Percentiles rank a stretch among this genome's conserved stretches.
Conservation (phyloP, 2,329 filamentous ascomycete species). For the Nothophoma quercina region DNA sequence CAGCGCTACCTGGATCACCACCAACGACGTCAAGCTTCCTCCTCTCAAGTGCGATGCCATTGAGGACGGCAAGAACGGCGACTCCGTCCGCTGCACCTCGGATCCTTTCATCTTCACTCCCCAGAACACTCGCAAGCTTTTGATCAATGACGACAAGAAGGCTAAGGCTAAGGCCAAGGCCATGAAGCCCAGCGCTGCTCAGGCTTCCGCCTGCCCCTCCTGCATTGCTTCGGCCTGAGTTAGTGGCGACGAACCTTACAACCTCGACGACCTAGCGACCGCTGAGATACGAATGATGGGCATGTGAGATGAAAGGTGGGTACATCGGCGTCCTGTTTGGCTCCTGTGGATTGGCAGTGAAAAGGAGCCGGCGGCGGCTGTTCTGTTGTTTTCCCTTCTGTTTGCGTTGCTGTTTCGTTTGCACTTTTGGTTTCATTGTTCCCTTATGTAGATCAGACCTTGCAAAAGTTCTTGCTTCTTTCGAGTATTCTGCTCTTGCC, state of each 20-base stretch:
- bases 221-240: no score
- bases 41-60: constrained; percentile 18
- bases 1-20: constrained; percentile 32
- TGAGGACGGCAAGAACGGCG: constrained; percentile 6
- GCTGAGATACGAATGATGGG: background rate
- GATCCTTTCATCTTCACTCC: constrained; percentile 21
- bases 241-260: no score
- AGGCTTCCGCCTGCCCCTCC: background rate
- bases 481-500: background rate
- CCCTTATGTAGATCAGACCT: background rate
- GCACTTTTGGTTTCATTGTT: background rate
- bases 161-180: background rate
- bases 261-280: background rate
- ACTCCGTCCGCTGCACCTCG: constrained; percentile 16
- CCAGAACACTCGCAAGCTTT: constrained; percentile 32
- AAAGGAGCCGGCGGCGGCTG: background rate
- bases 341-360: background rate
- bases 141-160: constrained; percentile 1
- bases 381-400: background rate
- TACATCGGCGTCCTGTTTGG: background rate
- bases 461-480: background rate
- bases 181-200: background rate
- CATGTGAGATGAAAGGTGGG: background rate
- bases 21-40: constrained; percentile 23
- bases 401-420: background rate